Evolutionary conservation across 441 rosid species (phyloP).

Genomic region (Gossypium trilobum): DNA sequence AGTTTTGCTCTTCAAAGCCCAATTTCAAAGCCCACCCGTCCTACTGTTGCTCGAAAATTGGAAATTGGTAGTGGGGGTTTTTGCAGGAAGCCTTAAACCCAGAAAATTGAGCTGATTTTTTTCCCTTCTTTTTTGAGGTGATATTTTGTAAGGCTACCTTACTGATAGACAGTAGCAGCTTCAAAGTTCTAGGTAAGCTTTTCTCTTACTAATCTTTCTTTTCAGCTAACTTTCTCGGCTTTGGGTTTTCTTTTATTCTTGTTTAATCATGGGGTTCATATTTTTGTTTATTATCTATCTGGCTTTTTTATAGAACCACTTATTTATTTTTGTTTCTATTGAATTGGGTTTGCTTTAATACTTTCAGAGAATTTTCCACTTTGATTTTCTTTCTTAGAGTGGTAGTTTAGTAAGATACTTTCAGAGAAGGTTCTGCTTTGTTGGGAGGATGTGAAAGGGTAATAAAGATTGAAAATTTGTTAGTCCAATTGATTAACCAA

Average conservation of each 20-base stretch:
- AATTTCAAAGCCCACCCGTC: neutral
- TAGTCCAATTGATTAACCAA: neutral
- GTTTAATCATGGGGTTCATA: neutral
- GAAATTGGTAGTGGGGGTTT: neutral
- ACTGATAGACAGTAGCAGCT: neutral
- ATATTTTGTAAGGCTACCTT: neutral
- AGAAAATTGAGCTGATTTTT: neutral
- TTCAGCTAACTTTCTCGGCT: neutral
- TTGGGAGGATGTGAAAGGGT: neutral
- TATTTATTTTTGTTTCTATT: neutral
- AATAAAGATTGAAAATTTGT: neutral
- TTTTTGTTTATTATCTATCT: neutral
- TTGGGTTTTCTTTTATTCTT: neutral
- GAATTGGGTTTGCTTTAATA: neutral
- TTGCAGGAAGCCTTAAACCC: neutral
- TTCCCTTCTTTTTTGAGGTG: neutral
- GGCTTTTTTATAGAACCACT: neutral
- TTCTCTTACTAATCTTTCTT: neutral
- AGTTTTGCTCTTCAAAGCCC: neutral
- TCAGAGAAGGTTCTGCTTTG: neutral
- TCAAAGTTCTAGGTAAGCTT: neutral
- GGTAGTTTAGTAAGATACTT: neutral
- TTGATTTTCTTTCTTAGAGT: neutral
- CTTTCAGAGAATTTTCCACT: neutral
- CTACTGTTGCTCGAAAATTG: neutral